Conservation (phyloP, 2,329 filamentous ascomycete species). For the Penicillium brasilianum region DNA sequence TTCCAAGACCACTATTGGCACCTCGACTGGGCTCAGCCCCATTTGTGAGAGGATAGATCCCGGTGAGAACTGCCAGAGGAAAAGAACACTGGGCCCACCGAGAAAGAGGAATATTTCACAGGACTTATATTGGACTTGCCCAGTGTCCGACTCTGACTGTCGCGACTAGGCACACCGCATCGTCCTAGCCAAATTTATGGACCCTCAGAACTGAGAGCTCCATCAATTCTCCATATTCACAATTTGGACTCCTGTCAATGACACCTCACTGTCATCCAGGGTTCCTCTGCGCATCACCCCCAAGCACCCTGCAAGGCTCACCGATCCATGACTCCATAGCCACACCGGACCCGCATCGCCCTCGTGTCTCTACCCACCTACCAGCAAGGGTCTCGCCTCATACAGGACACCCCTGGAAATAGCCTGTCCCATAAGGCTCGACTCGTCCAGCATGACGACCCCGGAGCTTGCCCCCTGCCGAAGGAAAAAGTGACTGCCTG, state of each 20-base stretch:
- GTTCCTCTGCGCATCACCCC: neutral
- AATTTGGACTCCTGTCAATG: neutral
- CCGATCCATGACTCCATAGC: constrained; percentile 11
- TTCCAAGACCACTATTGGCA: constrained; percentile 5
- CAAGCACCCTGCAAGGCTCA: constrained; percentile 28
- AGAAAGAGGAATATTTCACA: neutral
- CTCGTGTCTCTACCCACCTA: constrained; percentile 23
- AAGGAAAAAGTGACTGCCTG: constrained; percentile 21
- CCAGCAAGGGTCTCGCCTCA: constrained; percentile 20
- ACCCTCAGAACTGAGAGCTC: neutral
- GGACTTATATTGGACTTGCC: neutral
- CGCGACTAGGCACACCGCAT: neutral
- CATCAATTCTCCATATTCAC: neutral
- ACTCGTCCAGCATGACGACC: constrained; percentile 9
- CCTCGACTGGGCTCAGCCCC: neutral
- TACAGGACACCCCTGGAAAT: constrained; percentile 13
- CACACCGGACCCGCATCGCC: neutral
- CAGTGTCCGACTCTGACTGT: neutral
- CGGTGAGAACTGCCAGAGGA: neutral
- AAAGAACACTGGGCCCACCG: neutral
- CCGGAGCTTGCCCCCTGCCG: neutral
- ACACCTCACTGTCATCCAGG: constrained; percentile 8
- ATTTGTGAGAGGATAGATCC: neutral
- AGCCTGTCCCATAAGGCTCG: neutral
- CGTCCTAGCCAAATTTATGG: neutral